Evolutionary conservation across 2,329 filamentous ascomycete genomes (phyloP).

Genomic region (Sporothrix sp.): DNA sequence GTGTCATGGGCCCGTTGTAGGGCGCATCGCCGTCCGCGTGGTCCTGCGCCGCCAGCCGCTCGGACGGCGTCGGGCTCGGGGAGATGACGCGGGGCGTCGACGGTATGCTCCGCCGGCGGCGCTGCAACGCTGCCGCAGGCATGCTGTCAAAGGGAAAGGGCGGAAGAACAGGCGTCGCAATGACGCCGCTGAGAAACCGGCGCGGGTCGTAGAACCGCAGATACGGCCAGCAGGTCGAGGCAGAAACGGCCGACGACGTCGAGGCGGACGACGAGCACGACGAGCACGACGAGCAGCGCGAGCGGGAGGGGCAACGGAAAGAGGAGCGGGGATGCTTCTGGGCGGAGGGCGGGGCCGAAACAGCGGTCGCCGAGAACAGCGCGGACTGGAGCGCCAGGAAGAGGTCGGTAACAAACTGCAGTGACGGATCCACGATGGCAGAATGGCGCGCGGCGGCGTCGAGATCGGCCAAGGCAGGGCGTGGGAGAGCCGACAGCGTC

Average conservation of each 20-base stretch:
- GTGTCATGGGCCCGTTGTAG: conserved; percentile 65
- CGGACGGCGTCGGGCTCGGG: conserved; percentile 68
- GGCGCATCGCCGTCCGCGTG: conserved; percentile 31
- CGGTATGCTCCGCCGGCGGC: conserved; percentile 50
- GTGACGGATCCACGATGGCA: conserved; percentile 50
- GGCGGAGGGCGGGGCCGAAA: conserved; percentile 1
- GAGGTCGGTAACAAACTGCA: conserved; percentile 27
- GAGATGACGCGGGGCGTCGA: conserved; percentile 81
- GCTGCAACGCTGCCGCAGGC: conserved; percentile 30
- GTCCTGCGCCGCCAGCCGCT: conserved; percentile 37
- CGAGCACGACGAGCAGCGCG: conserved; percentile 17
- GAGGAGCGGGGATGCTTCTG: conserved; percentile 14
- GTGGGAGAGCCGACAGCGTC: too few relatives aligned
- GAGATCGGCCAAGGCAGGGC: conserved; percentile 47
- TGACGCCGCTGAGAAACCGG: conserved; percentile 46
- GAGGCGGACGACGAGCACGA: conserved; percentile 19
- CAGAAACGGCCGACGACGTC: conserved; percentile 14
- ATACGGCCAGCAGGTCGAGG: conserved; percentile 13
- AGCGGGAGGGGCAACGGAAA: conserved; percentile 17
- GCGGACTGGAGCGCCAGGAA: conserved; percentile 20
- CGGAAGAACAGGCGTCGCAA: conserved; percentile 47
- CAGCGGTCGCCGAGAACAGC: not conserved
- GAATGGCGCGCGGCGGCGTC: conserved; percentile 43
- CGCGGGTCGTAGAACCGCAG: conserved; percentile 33
- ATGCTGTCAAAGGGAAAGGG: conserved; percentile 38